Evolutionary conservation across 2,329 filamentous ascomycete genomes (phyloP).

Genomic region (Cytospora piceicola): DNA sequence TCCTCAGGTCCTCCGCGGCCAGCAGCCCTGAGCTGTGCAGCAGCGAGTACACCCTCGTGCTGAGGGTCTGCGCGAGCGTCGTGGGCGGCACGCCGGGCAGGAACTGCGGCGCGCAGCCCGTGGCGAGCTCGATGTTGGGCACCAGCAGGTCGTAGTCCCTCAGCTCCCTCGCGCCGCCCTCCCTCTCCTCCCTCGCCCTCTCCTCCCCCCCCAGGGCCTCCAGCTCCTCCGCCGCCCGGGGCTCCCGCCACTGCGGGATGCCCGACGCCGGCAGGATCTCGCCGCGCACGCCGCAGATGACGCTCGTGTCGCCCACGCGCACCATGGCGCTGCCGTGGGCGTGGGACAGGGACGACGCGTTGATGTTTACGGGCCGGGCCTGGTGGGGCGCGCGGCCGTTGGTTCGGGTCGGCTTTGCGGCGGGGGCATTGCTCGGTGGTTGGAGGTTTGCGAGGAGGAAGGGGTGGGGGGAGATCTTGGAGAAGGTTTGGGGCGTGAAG

Average conservation of each 20-base stretch:
- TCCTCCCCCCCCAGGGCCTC: conserved; percentile 30
- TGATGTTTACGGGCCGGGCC: conserved; percentile 73
- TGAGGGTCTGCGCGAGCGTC: conserved; percentile 80
- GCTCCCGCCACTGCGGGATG: conserved; percentile 66
- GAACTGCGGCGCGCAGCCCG: conserved; percentile 84
- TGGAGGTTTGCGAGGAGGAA: conserved; percentile 90
- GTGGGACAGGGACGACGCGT: conserved; percentile 83
- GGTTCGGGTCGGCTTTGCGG: conserved; percentile 64
- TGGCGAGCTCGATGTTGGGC: conserved; percentile 90
- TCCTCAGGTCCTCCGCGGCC: conserved; percentile 68
- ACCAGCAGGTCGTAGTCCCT: conserved; percentile 76
- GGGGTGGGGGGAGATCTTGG: conserved; percentile 84
- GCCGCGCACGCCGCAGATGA: conserved; percentile 89
- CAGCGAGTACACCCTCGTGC: conserved; percentile 76
- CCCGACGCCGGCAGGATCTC: conserved; percentile 79
- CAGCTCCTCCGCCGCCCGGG: conserved; percentile 31
- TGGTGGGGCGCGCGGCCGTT: conserved; percentile 77
- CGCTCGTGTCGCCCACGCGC: conserved; percentile 84
- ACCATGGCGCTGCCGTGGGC: conserved; percentile 90
- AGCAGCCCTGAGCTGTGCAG: conserved; percentile 74
- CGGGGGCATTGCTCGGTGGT: conserved; percentile 44
- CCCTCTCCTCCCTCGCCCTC: conserved; percentile 25
- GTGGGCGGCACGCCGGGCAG: conserved; percentile 83
- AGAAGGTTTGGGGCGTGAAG: conserved; percentile 72
- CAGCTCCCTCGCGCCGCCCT: conserved; percentile 49